These are phyloP conservation scores for Cryomyces minteri DNA, from an alignment of 495 filamentous ascomycete species.

Conservation along the genomic window DNA sequence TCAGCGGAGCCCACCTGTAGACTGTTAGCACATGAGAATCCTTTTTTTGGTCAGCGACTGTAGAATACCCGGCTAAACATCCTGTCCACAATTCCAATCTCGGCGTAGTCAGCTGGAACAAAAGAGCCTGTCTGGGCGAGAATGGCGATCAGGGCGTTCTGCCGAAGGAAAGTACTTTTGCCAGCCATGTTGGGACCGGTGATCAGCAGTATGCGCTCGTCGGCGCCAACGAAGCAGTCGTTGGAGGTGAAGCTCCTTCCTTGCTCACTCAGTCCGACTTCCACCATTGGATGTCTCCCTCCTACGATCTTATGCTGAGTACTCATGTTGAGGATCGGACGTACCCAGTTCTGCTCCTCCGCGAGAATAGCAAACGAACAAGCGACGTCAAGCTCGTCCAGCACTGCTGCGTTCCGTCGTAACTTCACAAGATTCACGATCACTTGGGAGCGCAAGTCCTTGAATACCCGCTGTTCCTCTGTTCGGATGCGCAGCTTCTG, in stretches of 20 bases:
- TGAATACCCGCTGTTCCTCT: slow-evolving; percentile 64
- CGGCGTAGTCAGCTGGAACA: slow-evolving; percentile 71
- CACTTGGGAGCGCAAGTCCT: slow-evolving; percentile 50
- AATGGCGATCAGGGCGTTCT: slow-evolving; percentile 86
- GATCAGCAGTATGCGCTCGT: slow-evolving; percentile 66
- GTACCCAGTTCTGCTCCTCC: slow-evolving; percentile 46
- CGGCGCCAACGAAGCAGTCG: slow-evolving; percentile 46
- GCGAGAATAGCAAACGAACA: slow-evolving; percentile 70
- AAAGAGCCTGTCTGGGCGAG: slow-evolving; percentile 84
- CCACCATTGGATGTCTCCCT: slow-evolving; percentile 80
- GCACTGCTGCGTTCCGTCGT: slow-evolving; percentile 67
- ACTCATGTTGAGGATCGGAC: slow-evolving; percentile 45
- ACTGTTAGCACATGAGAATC: background rate
- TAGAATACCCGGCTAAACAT: slow-evolving; percentile 53
- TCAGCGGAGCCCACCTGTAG: slow-evolving; percentile 64
- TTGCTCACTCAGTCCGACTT: slow-evolving; percentile 56
- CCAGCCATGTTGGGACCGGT: slow-evolving; percentile 99
- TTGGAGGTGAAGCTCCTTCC: slow-evolving; percentile 68
- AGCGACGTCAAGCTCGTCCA: slow-evolving; percentile 83
- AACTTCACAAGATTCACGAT: slow-evolving; percentile 63
- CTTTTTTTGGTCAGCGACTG: background rate
- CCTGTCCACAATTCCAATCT: slow-evolving; percentile 75
- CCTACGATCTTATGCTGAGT: slow-evolving; percentile 48
- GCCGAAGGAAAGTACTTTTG: slow-evolving; percentile 86
- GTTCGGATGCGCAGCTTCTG: slow-evolving; percentile 52